A percentile compares a stretch with the other conserved stretches of the same genome.
These are phyloP conservation scores for Pleurotus ostreatus DNA, from an alignment of 768 basidiomycete species.

Conservation along the genomic window DNA sequence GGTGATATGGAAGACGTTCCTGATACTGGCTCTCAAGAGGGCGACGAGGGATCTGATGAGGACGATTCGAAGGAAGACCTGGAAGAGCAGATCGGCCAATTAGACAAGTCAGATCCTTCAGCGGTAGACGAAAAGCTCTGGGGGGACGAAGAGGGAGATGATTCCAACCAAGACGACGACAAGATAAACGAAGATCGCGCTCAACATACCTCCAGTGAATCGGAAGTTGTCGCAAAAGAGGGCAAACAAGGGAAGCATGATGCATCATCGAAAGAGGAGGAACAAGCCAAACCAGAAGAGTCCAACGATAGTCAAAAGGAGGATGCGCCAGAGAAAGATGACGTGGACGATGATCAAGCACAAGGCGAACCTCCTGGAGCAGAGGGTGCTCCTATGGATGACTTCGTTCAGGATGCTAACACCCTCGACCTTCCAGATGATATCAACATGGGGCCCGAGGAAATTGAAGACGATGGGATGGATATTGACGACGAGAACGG, in stretches of 20 bases:
- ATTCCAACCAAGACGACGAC: slow-evolving; percentile 48
- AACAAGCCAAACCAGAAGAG: slow-evolving; percentile 29
- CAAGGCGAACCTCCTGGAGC: slow-evolving; percentile 37
- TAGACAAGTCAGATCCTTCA: slow-evolving; percentile 79
- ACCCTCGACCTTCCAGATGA: slow-evolving; percentile 89
- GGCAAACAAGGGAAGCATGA: slow-evolving; percentile 17
- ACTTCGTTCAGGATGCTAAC: slow-evolving; percentile 73
- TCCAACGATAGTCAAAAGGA: slow-evolving; percentile 18
- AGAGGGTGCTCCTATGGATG: slow-evolving; percentile 68
- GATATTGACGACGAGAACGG: slow-evolving; percentile 27
- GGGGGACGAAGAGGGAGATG: slow-evolving; percentile 75
- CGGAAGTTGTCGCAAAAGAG: slow-evolving; percentile 83
- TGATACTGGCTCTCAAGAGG: slow-evolving; percentile 52
- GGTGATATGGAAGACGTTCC: slow-evolving; percentile 83
- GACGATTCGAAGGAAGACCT: slow-evolving; percentile 56
- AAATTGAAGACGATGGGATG: slow-evolving; percentile 30
- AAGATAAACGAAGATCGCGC: slow-evolving; percentile 62
- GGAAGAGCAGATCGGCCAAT: slow-evolving; percentile 80
- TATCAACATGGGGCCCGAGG: slow-evolving; percentile 52
- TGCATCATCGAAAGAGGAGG: slow-evolving; percentile 26
- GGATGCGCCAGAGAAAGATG: slow-evolving; percentile 18
- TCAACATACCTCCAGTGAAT: slow-evolving; percentile 39
- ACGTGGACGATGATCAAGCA: slow-evolving; percentile 16
- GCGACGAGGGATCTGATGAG: slow-evolving; percentile 38
- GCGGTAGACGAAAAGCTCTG: slow-evolving; percentile 96